Conservation (phyloP, 768 basidiomycete species). For the Termitomyces heimii region DNA sequence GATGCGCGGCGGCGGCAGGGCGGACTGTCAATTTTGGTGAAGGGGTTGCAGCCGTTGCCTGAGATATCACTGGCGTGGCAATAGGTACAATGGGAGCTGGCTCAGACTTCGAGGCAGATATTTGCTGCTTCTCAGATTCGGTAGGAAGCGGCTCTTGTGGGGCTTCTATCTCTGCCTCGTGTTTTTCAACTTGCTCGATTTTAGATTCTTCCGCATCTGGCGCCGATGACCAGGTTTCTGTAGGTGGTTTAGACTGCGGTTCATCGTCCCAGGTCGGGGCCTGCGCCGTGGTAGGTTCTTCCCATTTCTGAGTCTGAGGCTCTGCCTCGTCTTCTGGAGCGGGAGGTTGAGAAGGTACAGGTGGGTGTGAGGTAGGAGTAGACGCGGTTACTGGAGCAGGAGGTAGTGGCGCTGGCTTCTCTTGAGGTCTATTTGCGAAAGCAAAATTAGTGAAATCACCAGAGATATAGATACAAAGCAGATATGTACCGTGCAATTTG, state of each 20-base stretch:
- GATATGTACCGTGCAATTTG: conserved; percentile 72
- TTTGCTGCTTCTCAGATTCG: conserved; percentile 24
- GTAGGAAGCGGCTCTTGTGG: conserved; percentile 23
- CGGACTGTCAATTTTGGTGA: conserved; percentile 50
- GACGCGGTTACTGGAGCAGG: conserved; percentile 25
- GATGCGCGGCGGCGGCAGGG: conserved; percentile 46
- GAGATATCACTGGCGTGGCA: conserved; percentile 23
- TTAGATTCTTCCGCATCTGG: conserved; percentile 19
- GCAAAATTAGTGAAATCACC: neutral
- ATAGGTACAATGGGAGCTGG: conserved; percentile 27
- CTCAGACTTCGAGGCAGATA: conserved; percentile 25
- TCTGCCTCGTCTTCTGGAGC: conserved; percentile 28
- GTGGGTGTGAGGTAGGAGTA: conserved; percentile 17
- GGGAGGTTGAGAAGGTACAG: conserved; percentile 28
- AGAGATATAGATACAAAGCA: conserved; percentile 1
- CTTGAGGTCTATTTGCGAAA: conserved; percentile 43
- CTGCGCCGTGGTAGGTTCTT: conserved; percentile 69
- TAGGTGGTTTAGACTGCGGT: conserved; percentile 31
- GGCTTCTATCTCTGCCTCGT: conserved; percentile 24
- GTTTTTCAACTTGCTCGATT: conserved; percentile 15
- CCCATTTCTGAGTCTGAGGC: conserved; percentile 43
- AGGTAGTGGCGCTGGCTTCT: conserved; percentile 48
- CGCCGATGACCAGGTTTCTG: conserved; percentile 29
- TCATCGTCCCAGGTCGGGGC: conserved; percentile 72
- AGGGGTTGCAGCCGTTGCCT: conserved; percentile 34